A percentile compares a stretch with the other conserved stretches of the same genome.
Conservation (phyloP, 805 yeast species). For the Schizosaccharomyces japonicus region DNA sequence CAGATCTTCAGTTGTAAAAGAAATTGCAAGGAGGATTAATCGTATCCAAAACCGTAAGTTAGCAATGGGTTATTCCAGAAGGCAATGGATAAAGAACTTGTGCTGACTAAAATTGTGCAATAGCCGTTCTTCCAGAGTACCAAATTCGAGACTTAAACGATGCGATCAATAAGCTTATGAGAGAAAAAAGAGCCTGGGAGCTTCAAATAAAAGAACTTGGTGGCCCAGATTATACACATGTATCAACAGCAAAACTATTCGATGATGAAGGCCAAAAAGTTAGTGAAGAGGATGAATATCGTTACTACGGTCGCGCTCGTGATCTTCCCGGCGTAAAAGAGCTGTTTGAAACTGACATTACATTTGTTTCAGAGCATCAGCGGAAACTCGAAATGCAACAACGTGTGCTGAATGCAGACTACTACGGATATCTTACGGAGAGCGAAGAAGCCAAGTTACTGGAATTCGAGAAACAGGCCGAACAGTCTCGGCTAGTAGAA, state of each 20-base stretch:
- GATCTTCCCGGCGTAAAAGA: conserved; percentile 52
- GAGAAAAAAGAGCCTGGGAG: conserved; percentile 61
- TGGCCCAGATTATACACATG: conserved; percentile 36
- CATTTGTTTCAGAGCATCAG: background rate
- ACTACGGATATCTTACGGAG: conserved; percentile 14
- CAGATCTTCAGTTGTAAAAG: conserved; percentile 36
- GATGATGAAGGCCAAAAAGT: conserved; percentile 12
- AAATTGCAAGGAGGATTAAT: conserved; percentile 36
- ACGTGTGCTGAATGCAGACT: conserved; percentile 12
- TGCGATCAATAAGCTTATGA: conserved; percentile 36
- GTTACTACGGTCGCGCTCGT: conserved; percentile 65
- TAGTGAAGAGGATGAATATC: conserved; percentile 26
- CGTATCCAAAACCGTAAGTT: conserved; percentile 33
- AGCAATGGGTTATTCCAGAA: no score
- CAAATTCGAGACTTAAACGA: conserved; percentile 57
- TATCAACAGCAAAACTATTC: conserved; percentile 6
- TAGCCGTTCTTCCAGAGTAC: conserved; percentile 26
- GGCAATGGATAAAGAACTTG: background rate
- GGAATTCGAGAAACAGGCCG: background rate
- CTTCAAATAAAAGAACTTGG: conserved; percentile 43
- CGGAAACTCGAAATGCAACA: conserved; percentile 5
- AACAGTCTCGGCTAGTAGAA: no score
- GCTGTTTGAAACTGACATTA: conserved; percentile 16
- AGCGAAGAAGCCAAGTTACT: background rate
- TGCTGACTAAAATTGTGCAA: background rate